Conservation (phyloP, 1,139 yeast species). For the Suhomyces terraborum region DNA sequence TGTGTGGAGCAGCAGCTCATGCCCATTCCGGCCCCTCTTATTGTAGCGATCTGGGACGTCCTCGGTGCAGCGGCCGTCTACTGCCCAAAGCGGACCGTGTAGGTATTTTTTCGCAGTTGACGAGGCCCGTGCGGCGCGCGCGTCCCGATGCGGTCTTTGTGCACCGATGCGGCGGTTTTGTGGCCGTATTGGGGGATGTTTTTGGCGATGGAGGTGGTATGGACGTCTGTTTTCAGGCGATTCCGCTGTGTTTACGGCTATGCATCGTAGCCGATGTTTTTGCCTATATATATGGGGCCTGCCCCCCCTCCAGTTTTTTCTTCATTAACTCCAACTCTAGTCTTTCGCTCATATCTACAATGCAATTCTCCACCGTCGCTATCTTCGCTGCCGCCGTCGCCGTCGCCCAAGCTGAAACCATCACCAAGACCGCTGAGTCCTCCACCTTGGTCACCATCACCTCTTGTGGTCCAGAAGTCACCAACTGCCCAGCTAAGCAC, state of each 20-base stretch:
- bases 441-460: conserved; percentile 46
- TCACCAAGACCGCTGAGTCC: conserved; percentile 33
- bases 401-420: conserved; percentile 38
- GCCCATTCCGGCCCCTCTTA: too few species aligned
- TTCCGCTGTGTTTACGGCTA: conserved; percentile 5
- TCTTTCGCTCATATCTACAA: conserved; percentile 33
- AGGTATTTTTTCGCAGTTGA: conserved; percentile 10
- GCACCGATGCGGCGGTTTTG: conserved; percentile 4
- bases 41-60: too few species aligned
- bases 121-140: conserved; percentile 5
- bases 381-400: conserved; percentile 45
- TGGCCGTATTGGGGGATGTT: conserved; percentile 7
- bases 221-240: conserved; percentile 7
- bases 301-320: conserved; percentile 8
- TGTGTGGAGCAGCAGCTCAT: too few species aligned
- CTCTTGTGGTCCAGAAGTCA: conserved; percentile 41
- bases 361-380: conserved; percentile 52
- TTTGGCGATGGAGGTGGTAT: conserved; percentile 4
- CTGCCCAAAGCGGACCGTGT: conserved; percentile 5
- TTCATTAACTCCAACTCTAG: conserved; percentile 28
- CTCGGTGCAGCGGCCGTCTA: not conserved
- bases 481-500: conserved; percentile 43
- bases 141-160: conserved; percentile 5
- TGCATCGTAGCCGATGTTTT: not conserved
- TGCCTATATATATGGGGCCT: conserved; percentile 9